Evolutionary conservation across 495 filamentous ascomycete species (phyloP).

Genomic region (Penicillium canariense): DNA sequence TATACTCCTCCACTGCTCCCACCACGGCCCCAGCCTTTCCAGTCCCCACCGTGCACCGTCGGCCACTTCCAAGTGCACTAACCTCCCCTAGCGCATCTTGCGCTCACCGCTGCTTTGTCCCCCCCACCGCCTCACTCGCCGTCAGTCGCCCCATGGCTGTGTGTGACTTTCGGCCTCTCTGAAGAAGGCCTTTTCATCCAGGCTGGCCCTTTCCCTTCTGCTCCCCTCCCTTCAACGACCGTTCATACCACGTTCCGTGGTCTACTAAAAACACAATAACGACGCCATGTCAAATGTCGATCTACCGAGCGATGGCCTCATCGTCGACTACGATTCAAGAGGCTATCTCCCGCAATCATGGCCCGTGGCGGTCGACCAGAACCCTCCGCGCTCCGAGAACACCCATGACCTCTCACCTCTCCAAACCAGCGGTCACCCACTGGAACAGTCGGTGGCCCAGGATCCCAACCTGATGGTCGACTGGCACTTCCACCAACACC

Average conservation of each 20-base stretch:
- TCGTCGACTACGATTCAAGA: slow-evolving; percentile 51
- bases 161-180: slow-evolving; percentile 19
- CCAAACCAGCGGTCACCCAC: slow-evolving; percentile 48
- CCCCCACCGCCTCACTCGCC: slow-evolving; percentile 42
- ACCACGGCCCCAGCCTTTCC: neutral
- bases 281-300: slow-evolving; percentile 46
- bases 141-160: slow-evolving; percentile 27
- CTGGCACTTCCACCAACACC: slow-evolving; percentile 51
- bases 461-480: slow-evolving; percentile 48
- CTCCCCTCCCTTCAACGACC: slow-evolving; percentile 2
- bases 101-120: slow-evolving; percentile 51
- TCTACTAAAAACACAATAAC: slow-evolving; percentile 7
- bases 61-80: slow-evolving; percentile 26
- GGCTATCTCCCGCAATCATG: slow-evolving; percentile 46
- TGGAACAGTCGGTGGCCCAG: slow-evolving; percentile 45
- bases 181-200: slow-evolving; percentile 33
- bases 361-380: slow-evolving; percentile 44
- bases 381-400: slow-evolving; percentile 35
- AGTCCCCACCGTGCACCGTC: slow-evolving; percentile 11
- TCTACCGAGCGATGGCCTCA: slow-evolving; percentile 43
- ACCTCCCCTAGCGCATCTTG: slow-evolving; percentile 41
- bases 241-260: slow-evolving; percentile 14
- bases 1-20: neutral
- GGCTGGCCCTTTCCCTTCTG: slow-evolving; percentile 24
- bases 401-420: slow-evolving; percentile 43